phyloP scores from a whole-genome alignment of 148 eudicot species.

The Amaranthus hypochondriacus region DNA sequence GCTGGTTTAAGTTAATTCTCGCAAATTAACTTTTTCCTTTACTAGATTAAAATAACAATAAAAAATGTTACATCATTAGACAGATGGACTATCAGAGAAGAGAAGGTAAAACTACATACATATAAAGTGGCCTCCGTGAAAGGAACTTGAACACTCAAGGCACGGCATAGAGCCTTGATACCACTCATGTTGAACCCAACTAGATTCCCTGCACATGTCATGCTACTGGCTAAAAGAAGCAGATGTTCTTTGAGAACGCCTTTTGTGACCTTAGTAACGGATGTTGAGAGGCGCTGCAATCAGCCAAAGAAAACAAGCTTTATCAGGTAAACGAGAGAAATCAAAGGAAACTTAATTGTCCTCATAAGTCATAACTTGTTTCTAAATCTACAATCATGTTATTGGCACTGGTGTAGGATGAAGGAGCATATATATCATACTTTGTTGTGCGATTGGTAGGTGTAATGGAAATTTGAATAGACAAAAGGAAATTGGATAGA shows the following conservation, averaged over 20 bases:
- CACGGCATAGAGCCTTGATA: constrained; percentile 66
- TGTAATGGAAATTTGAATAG: no score
- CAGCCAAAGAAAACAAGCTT: neutral
- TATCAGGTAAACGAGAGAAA: neutral
- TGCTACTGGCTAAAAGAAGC: constrained; percentile 83
- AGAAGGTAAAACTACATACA: constrained; percentile 39
- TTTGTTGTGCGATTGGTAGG: no score
- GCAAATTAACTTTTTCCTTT: neutral
- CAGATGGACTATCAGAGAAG: neutral
- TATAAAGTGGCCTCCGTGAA: constrained; percentile 91
- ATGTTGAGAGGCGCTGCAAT: constrained; percentile 85
- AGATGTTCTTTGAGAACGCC: constrained; percentile 94
- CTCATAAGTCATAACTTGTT: no score
- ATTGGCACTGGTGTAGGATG: no score
- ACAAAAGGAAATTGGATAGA: no score
- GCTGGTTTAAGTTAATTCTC: neutral
- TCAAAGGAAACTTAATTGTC: no score
- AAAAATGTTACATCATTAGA: neutral
- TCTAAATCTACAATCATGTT: no score
- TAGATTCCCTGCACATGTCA: constrained; percentile 83
- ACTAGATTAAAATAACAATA: neutral
- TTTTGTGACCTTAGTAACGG: constrained; percentile 85
- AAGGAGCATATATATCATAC: no score
- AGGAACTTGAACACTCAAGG: constrained; percentile 74
- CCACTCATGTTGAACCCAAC: constrained; percentile 84